Base-by-base conservation (phyloP, 352 stramenopile species). In the Blastocystis sp. region DNA sequence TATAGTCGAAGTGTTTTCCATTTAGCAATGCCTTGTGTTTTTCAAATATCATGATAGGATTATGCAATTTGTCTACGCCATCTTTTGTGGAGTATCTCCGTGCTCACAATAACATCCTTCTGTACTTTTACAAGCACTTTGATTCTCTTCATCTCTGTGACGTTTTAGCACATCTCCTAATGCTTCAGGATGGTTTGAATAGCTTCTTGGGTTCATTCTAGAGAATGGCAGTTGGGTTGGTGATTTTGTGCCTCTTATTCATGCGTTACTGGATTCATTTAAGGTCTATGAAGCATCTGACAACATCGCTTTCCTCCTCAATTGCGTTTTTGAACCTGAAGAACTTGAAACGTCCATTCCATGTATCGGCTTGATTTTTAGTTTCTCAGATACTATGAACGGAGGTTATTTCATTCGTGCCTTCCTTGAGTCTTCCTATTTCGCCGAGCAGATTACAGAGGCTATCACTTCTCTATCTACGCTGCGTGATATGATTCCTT, bases 11-110 rank as follows among this genome's bases (percentile, higher is more conserved):
- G 14, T 37, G 39, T 46, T 16, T 63, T 65, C 4, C 4, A 6
- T 35, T 14, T 66, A 83, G 71, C 52, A 83, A 83, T 27, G 71
- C 71, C 43, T 16, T 83, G 27, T 83, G 71, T 27, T 83, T 83
- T 43, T 29, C 27, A 35, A 61, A 65, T 5, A 83, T 83, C 5
- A 11, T 83, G 21, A 42, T 29, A 21, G 12, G 32, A n/a, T 12
- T 83, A 37, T 83, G 11, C 0, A 6, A 35, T 11, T 52, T 51
- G 29, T 54, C 57, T 19, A 24, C 51, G 49, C 9, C 57, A 9
- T 51, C 27, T 1, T 52, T 29, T 37, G 27, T 59, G 3, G 29
- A 67, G 19, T 83, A 66, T 56, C n/a, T 83, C n/a, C 29, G 19
- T 14, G 27, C 21, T 11, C 71, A 83, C 54, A 51, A 35, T n/a